Evolutionary conservation across 768 basidiomycete species (phyloP).

Genomic region (Naematelia encephala): DNA sequence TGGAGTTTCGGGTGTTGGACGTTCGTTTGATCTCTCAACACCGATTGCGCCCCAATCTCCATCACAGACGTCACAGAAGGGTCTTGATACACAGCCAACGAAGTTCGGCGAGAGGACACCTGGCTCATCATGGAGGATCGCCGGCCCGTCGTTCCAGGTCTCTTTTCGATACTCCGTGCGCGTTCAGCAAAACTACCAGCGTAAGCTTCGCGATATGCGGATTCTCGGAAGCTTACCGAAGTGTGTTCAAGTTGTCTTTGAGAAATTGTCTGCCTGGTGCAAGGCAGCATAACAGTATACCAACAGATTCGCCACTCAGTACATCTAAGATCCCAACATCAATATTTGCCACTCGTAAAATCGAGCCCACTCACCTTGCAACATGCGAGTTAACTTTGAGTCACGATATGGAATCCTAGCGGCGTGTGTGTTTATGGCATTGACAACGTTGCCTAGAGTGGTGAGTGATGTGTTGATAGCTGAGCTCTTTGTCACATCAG

Average conservation of each 20-base stretch:
- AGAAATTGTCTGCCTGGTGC: slow-evolving; percentile 77
- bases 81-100: not conserved
- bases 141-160: not conserved
- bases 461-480: slow-evolving; percentile 89
- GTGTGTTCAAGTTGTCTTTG: slow-evolving; percentile 82
- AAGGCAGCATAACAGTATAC: slow-evolving; percentile 79
- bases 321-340: slow-evolving; percentile 65
- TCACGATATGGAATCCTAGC: slow-evolving; percentile 82
- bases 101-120: not conserved
- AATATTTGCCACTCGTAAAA: not conserved
- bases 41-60: not conserved
- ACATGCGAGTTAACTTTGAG: slow-evolving; percentile 79
- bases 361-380: slow-evolving; percentile 57
- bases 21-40: not conserved
- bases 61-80: not conserved
- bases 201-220: not conserved
- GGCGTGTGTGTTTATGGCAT: slow-evolving; percentile 61
- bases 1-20: not conserved
- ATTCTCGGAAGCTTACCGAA: too few species aligned
- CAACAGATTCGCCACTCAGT: slow-evolving; percentile 74
- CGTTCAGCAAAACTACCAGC: not conserved
- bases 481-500: slow-evolving; percentile 61
- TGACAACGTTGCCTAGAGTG: slow-evolving; percentile 81
- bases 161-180: not conserved
- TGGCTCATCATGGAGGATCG: not conserved